Evolutionary conservation across 345 rosid genomes (phyloP).

Genomic region (Eutrema heterophyllum): DNA sequence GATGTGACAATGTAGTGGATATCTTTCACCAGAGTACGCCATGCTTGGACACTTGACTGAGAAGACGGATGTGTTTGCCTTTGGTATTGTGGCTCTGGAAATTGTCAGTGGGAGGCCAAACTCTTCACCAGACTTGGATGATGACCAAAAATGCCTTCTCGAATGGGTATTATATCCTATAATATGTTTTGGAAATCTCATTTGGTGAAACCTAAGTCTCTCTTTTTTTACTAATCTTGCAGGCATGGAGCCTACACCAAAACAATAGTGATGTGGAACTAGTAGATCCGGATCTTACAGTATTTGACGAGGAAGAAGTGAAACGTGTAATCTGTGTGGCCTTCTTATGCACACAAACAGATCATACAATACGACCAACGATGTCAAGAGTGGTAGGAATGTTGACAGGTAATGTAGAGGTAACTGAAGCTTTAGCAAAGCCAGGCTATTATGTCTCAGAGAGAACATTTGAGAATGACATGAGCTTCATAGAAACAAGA

Average conservation of each 20-base stretch:
- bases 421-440: slow-evolving; percentile 15
- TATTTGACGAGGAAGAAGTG: slow-evolving; percentile 33
- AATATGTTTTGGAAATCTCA: not conserved
- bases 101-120: slow-evolving; percentile 53
- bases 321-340: slow-evolving; percentile 35
- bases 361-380: slow-evolving; percentile 21
- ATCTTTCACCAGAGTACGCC: slow-evolving; percentile 60
- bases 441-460: slow-evolving; percentile 18
- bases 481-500: not conserved
- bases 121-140: slow-evolving; percentile 33
- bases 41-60: slow-evolving; percentile 56
- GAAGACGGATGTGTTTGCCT: slow-evolving; percentile 52
- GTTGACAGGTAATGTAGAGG: slow-evolving; percentile 42
- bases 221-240: not conserved
- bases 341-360: slow-evolving; percentile 30
- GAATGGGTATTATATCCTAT: slow-evolving; percentile 39
- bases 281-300: slow-evolving; percentile 27
- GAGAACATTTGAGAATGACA: not conserved
- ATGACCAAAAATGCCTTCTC: slow-evolving; percentile 39
- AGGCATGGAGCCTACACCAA: slow-evolving; percentile 52
- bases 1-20: slow-evolving; percentile 30
- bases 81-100: slow-evolving; percentile 49
- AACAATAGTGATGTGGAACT: slow-evolving; percentile 26
- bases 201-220: not conserved
- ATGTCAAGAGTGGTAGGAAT: slow-evolving; percentile 31